A percentile compares a stretch with the other conserved stretches of the same genome.
These are phyloP conservation scores for Kregervanrija delftensis DNA, from an alignment of 805 yeast genomes.

Conservation along the genomic window DNA sequence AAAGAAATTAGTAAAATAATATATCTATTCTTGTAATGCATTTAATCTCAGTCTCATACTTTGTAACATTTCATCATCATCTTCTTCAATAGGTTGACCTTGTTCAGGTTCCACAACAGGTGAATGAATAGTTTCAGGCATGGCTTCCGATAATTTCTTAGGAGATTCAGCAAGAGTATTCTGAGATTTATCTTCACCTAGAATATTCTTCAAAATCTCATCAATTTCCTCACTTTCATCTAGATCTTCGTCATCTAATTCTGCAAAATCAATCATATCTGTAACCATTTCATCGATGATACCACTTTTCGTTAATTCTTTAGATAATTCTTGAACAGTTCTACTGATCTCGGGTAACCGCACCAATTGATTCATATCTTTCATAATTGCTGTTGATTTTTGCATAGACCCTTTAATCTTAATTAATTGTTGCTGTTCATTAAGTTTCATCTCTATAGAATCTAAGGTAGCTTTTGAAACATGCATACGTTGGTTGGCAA, in stretches of 20 bases:
- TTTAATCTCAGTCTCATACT: conserved; percentile 86
- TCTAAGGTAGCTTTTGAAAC: conserved; percentile 81
- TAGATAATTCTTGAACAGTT: conserved; percentile 80
- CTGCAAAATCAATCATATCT: conserved; percentile 70
- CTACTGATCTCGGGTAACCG: conserved; percentile 71
- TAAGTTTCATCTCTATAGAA: conserved; percentile 80
- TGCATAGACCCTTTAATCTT: conserved; percentile 79
- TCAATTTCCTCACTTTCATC: conserved; percentile 58
- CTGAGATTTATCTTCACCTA: conserved; percentile 5
- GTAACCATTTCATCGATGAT: conserved; percentile 93
- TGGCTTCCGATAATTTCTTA: not conserved
- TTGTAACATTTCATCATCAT: conserved; percentile 66
- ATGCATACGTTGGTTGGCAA: conserved; percentile 67
- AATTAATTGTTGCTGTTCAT: conserved; percentile 83
- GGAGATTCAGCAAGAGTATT: not conserved
- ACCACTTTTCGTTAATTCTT: conserved; percentile 80
- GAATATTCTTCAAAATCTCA: conserved; percentile 45
- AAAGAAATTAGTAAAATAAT: too few relatives aligned
- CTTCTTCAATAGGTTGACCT: conserved; percentile 36
- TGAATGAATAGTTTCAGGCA: conserved; percentile 13
- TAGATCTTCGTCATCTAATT: conserved; percentile 55
- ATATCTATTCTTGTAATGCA: conserved; percentile 60
- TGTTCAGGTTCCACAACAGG: conserved; percentile 19
- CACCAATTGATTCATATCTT: conserved; percentile 76
- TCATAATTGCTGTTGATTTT: conserved; percentile 74